phyloP scores from a whole-genome alignment of 225 moss, liverwort and hornwort species.

The Physcomitrium patens region DNA sequence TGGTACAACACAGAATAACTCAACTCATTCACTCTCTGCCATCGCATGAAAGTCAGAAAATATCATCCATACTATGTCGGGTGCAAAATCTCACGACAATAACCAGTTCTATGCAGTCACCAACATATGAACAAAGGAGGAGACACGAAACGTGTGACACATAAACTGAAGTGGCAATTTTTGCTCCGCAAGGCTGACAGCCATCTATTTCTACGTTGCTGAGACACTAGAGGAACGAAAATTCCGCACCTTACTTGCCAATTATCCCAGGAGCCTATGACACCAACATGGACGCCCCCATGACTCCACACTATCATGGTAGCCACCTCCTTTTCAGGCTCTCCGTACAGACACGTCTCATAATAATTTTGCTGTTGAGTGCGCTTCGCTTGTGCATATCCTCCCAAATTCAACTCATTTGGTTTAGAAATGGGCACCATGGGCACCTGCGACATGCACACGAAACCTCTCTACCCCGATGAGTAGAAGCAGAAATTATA shows the following conservation, averaged over 20 bases:
- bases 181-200: background rate
- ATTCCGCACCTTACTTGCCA: conserved; percentile 73
- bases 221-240: background rate
- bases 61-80: background rate
- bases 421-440: conserved; percentile 88
- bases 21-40: conserved; percentile 15
- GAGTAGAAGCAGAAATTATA: background rate
- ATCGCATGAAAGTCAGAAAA: conserved; percentile 5
- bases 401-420: conserved; percentile 74
- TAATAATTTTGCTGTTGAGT: conserved; percentile 47
- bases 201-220: too few relatives aligned
- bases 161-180: too few relatives aligned
- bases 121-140: background rate
- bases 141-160: background rate
- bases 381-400: conserved; percentile 47
- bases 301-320: conserved; percentile 98
- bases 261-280: conserved; percentile 97
- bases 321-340: conserved; percentile 62
- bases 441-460: conserved; percentile 65
- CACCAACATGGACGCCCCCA: conserved; percentile 83
- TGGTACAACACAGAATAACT: conserved; percentile 28
- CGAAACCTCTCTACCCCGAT: conserved; percentile 17
- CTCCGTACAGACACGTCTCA: conserved; percentile 55
- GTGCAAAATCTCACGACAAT: conserved; percentile 1
- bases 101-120: background rate